Evolutionary conservation across 148 eudicot species (phyloP), one percentile per base, ranked within the genome.

Genomic region (Camellia lanceoleosa): DNA sequence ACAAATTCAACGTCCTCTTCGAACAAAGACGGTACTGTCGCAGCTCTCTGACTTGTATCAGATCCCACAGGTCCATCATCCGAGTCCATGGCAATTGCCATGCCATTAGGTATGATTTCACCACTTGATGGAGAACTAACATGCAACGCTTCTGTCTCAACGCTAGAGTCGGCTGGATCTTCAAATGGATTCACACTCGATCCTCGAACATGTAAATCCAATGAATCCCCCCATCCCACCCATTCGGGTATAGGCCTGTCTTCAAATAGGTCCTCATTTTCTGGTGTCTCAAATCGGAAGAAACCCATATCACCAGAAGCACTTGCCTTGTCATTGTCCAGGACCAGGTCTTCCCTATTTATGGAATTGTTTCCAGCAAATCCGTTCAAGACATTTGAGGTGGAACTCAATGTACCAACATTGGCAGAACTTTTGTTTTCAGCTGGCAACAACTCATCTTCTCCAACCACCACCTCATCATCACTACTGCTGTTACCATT

Each of bases 1-100:
- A 93, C 99, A 88, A 93, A 95, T 85, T 95, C 97, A 38, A 95
- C 97, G 81, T 95, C 99, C 79, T 95, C 97, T 81, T 93, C 97
- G 72, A 93, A 95, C 86, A 95, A 85, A 78, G 99, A 95, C 1
- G 94, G 91, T 75, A 84, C 89, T 44, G 82, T 73, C 54, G 83
- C 81, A 20, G 81, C 75, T 79, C 79, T 91, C 81, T 83, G 89
- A 81, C 77, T 78, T 2, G 85, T 74, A 65, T 87, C 89, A 19
- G 81, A 78, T 62, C 69, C 78, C 18, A 42, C 75, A 20, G 90
- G 79, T 60, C 84, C 78, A 13, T 81, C 85, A 73, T 76, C 76
- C 10, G 84, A 66, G 70, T 80, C 90, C 4, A 10, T 59, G 14
- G 85, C 63, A 56, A 77, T 74, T 7, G 82, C 73, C 68, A 82